These are phyloP conservation scores for Filobasidium floriforme DNA, from an alignment of 768 basidiomycete genomes.

Conservation along the genomic window DNA sequence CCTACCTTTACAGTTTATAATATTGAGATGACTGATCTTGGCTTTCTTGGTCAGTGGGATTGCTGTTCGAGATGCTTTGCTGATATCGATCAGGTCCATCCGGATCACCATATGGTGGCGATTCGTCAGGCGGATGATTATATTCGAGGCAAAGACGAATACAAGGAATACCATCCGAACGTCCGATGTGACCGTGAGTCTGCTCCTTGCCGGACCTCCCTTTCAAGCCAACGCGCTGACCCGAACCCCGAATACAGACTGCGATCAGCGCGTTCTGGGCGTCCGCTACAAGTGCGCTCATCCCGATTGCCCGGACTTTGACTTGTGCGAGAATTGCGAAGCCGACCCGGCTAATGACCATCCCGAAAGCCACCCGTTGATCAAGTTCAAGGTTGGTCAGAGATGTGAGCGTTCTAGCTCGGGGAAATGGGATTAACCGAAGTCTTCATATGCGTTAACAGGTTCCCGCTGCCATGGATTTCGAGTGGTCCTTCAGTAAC, in stretches of 20 bases:
- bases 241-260: conserved; percentile 22
- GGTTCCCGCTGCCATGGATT: not conserved
- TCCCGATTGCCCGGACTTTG: conserved; percentile 44
- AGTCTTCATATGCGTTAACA: too few species aligned
- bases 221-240: not conserved
- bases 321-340: conserved; percentile 44
- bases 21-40: not conserved
- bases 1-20: not conserved
- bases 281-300: conserved; percentile 43
- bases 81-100: conserved; percentile 30
- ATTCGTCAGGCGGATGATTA: conserved; percentile 31
- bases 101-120: conserved; percentile 38
- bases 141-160: not conserved
- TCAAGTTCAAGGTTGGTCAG: conserved; percentile 37
- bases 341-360: conserved; percentile 32
- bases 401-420: not conserved
- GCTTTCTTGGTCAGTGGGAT: conserved; percentile 32
- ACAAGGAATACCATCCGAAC: conserved; percentile 26
- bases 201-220: too few species aligned
- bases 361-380: conserved; percentile 39
- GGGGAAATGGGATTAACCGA: too few species aligned
- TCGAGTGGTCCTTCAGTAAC: not conserved
- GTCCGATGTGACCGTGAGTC: conserved; percentile 36
- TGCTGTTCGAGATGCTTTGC: conserved; percentile 33
- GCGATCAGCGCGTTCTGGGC: conserved; percentile 33